Evolutionary conservation across 345 rosid species (phyloP), one percentile per base, ranked within the genome.

Genomic region (Draba incana): DNA sequence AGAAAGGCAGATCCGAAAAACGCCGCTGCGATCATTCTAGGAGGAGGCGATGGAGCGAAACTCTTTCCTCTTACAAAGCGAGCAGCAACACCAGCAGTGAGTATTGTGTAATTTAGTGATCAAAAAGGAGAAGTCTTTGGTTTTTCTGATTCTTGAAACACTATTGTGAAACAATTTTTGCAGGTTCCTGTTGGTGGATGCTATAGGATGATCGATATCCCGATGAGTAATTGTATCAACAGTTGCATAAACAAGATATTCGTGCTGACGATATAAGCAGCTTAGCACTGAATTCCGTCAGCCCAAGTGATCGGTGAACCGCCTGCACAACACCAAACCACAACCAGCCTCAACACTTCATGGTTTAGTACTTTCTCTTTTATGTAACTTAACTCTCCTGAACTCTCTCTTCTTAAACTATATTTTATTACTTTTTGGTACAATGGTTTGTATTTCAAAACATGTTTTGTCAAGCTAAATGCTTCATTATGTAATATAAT

Each of bases 181-280:
- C 72, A 93, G 98, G 96, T 93, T 55, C 94, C 96, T 0, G 88
- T 93, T 25, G 98, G 96, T 54, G 98, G 98, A 63, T 93, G 98
- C 81, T 90, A 88, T 62, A 84, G 82, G 82, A 89, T 93, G 55
- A 93, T 93, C 43, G 98, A 93, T 64, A 84, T 93, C 41, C 98
- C 98, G 2, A 93, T 93, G 98, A 93, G 98, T 81, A 93, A 93
- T 75, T 87, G 96, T 82, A 83, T 93, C 78, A 93, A 93, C 84
- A 86, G 96, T 70, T 87, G 90, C 74, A 83, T 93, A 64, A 88
- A 90, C 91, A 93, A 93, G 86, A 88, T 93, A 6, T 93, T 88
- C 28, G 97, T 93, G 41, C 62, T 93, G 66, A 93, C 98, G n/a
- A n/a, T n/a, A n/a, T n/a, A n/a, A n/a, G n/a, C n/a, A n/a, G n/a